These are phyloP conservation scores for Beta corolliflora DNA, from an alignment of 179 eudicot genomes.

Conservation along the genomic window DNA sequence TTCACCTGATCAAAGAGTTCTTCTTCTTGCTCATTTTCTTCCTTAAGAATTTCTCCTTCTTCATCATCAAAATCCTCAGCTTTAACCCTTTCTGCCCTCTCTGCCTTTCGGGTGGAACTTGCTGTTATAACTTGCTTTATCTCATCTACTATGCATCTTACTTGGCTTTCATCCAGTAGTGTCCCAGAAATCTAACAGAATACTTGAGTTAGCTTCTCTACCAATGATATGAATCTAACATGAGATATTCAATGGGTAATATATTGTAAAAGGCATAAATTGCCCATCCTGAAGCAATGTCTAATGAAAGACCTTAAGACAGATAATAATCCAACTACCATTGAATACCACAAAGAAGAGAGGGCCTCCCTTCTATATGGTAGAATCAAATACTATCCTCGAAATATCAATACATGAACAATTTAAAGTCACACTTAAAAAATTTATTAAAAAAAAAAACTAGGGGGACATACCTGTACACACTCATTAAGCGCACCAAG, in stretches of 20 bases:
- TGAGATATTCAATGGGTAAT: neutral
- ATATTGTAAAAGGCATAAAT: neutral
- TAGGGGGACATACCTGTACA: conserved; percentile 53
- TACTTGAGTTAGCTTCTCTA: conserved; percentile 1
- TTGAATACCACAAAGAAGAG: neutral
- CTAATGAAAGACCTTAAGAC: neutral
- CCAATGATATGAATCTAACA: neutral
- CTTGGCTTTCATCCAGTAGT: conserved; percentile 85
- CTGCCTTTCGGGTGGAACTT: conserved; percentile 79
- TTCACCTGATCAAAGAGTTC: conserved; percentile 89
- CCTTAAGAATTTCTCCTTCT: conserved; percentile 82
- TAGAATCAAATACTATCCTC: neutral
- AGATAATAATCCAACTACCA: neutral
- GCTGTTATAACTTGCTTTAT: conserved; percentile 88
- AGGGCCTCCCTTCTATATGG: conserved; percentile 22
- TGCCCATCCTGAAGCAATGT: neutral
- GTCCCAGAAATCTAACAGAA: conserved; percentile 69
- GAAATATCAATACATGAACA: neutral
- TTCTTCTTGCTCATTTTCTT: conserved; percentile 95
- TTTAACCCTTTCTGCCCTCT: conserved; percentile 80
- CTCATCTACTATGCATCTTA: conserved; percentile 85
- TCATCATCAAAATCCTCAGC: conserved; percentile 99
- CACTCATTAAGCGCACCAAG: conserved; percentile 91
- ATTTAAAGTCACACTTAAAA: too few species aligned
- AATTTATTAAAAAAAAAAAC: conserved; percentile 15